These are phyloP conservation scores for Chlorella vulgaris DNA, from an alignment of 139 green algal genomes.

Conservation along the genomic window DNA sequence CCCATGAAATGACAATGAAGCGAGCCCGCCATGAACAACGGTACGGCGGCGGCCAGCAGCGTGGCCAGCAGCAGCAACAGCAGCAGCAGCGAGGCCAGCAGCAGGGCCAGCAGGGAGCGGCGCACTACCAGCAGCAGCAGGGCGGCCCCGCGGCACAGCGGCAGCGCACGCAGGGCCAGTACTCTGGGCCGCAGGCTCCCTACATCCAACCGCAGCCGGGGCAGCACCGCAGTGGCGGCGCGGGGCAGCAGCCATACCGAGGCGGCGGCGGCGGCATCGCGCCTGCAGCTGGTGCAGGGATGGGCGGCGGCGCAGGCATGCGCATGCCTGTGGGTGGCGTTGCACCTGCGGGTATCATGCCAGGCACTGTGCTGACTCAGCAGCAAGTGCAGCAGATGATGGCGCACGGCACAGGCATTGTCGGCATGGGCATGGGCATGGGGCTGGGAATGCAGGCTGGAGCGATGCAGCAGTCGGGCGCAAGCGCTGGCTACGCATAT, in stretches of 20 bases:
- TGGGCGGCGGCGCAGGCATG: background rate
- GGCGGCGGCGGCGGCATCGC: constrained; percentile 1
- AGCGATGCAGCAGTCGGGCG: no score
- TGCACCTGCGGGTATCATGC: background rate
- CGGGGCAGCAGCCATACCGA: background rate
- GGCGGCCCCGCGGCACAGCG: background rate
- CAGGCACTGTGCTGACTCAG: background rate
- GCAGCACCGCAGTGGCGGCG: background rate
- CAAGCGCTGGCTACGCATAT: background rate
- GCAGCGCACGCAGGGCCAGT: constrained; percentile 30
- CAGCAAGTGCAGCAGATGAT: constrained; percentile 18
- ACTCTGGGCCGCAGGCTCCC: background rate
- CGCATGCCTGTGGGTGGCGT: background rate
- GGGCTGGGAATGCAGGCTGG: no score
- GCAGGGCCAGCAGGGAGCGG: background rate
- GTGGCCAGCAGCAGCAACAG: background rate
- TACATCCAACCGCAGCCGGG: background rate
- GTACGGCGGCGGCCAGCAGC: background rate
- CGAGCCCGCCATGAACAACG: constrained; percentile 15
- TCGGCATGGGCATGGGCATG: no score
- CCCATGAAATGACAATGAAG: constrained; percentile 36
- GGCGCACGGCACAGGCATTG: background rate
- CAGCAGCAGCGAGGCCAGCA: constrained; percentile 1
- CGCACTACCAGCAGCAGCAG: background rate
- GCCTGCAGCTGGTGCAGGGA: background rate